Evolutionary conservation across 495 filamentous ascomycete genomes (phyloP).

Genomic region (Alectoria sarmentosa): DNA sequence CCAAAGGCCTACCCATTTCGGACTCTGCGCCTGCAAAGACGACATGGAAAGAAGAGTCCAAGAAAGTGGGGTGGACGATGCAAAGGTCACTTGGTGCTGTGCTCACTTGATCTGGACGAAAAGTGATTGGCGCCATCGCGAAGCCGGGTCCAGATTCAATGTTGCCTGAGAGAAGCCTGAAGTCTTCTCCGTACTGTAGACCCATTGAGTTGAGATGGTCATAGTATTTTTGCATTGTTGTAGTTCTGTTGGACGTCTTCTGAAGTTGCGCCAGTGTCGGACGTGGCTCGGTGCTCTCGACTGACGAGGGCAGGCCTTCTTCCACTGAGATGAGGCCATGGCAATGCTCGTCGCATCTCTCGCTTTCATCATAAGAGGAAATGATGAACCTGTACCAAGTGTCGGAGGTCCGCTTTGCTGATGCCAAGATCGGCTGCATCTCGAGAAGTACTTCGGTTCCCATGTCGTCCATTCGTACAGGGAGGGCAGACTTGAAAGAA

Average conservation of each 20-base stretch:
- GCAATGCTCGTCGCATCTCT: constrained; percentile 21
- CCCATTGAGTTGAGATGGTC: constrained; percentile 23
- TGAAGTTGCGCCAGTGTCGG: constrained; percentile 12
- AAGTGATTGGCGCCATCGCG: constrained; percentile 21
- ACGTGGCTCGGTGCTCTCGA: constrained; percentile 13
- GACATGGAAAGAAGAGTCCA: constrained; percentile 21
- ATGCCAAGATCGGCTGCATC: too few relatives aligned
- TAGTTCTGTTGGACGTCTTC: constrained; percentile 12
- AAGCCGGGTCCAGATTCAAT: constrained; percentile 20
- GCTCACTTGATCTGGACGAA: constrained; percentile 9
- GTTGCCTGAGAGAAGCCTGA: constrained; percentile 19
- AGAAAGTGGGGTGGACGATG: constrained; percentile 21
- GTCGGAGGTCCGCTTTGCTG: constrained; percentile 20
- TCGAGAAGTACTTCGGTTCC: too few relatives aligned
- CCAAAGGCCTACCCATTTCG: constrained; percentile 20
- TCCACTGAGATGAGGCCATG: constrained; percentile 18
- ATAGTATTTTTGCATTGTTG: constrained; percentile 20
- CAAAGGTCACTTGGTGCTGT: constrained; percentile 11
- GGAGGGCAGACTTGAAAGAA: too few relatives aligned
- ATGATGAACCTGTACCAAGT: constrained; percentile 22
- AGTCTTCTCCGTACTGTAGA: constrained; percentile 22
- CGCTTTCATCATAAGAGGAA: constrained; percentile 20
- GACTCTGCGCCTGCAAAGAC: constrained; percentile 19
- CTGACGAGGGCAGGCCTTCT: constrained; percentile 8
- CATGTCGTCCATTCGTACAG: too few relatives aligned